Conservation (phyloP, 2,329 filamentous ascomycete species). For the Penicillium sp. region DNA sequence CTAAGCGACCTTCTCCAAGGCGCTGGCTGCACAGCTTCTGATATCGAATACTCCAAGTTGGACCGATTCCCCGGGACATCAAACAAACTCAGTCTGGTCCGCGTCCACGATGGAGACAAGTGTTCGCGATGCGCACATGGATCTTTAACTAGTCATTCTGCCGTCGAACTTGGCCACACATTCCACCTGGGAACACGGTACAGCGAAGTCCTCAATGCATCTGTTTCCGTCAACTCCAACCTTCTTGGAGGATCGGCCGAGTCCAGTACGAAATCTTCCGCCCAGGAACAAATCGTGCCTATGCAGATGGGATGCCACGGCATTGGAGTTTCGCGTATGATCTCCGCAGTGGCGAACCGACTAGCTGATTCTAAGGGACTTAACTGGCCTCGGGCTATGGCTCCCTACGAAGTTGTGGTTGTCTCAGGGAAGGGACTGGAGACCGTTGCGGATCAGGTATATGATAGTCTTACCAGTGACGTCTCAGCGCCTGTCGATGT, state of each 20-base stretch:
- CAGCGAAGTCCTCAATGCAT: constrained; percentile 67
- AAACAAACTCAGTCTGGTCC: constrained; percentile 59
- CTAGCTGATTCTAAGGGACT: constrained; percentile 69
- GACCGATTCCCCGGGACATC: constrained; percentile 41
- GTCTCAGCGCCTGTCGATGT: constrained; percentile 52
- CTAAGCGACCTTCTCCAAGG: constrained; percentile 35
- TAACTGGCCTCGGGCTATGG: constrained; percentile 82
- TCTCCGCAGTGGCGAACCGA: constrained; percentile 78
- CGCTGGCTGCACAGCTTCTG: constrained; percentile 25
- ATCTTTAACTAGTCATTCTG: constrained; percentile 61
- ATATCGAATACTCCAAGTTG: constrained; percentile 37
- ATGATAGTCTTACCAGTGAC: constrained; percentile 54
- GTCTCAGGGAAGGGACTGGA: constrained; percentile 52
- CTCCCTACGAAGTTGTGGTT: constrained; percentile 75
- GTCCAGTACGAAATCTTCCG: constrained; percentile 20
- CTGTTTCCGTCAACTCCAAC: constrained; percentile 49
- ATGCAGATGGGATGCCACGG: constrained; percentile 97
- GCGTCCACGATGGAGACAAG: constrained; percentile 61
- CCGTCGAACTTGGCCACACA: constrained; percentile 90
- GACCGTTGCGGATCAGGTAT: constrained; percentile 56
- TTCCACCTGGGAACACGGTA: constrained; percentile 92
- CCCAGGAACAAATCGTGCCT: constrained; percentile 45
- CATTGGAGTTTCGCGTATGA: constrained; percentile 85
- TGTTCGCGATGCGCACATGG: constrained; percentile 69
- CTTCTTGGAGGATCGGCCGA: constrained; percentile 16